phyloP scores from a whole-genome alignment of 495 filamentous ascomycete genomes.

The Aspergillus ostianus region DNA sequence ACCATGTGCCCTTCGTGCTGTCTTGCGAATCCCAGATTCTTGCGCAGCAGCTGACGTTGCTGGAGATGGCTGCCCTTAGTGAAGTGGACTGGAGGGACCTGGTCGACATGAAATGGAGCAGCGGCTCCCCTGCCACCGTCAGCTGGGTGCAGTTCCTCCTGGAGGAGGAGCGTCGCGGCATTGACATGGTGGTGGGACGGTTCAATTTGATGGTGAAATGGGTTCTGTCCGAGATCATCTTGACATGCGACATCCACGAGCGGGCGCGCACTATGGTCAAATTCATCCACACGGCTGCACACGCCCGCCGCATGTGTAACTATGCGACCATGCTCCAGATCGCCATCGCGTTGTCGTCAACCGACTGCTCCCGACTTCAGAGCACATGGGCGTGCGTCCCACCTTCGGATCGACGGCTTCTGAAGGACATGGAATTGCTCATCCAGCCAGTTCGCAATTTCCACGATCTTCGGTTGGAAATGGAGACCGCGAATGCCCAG shows the following conservation, averaged over 20 bases:
- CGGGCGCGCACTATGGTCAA: conserved; percentile 82
- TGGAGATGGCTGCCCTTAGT: conserved; percentile 93
- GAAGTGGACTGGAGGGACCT: conserved; percentile 98
- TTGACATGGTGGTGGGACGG: conserved; percentile 93
- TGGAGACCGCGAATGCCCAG: conserved; percentile 75
- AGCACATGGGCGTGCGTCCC: conserved; percentile 83
- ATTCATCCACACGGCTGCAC: conserved; percentile 85
- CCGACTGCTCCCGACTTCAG: conserved; percentile 71
- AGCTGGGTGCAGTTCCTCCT: conserved; percentile 93
- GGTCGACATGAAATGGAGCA: conserved; percentile 91
- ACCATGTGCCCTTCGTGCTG: conserved; percentile 87
- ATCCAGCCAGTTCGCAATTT: conserved; percentile 91
- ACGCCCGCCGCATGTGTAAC: conserved; percentile 83
- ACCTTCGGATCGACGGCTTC: conserved; percentile 61
- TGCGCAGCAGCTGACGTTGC: conserved; percentile 90
- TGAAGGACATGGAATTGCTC: conserved; percentile 78
- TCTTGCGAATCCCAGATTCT: conserved; percentile 86
- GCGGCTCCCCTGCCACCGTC: conserved; percentile 57
- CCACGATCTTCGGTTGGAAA: conserved; percentile 81
- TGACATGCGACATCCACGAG: conserved; percentile 80
- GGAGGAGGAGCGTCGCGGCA: conserved; percentile 76
- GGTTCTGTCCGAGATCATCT: conserved; percentile 85
- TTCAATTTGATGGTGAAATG: conserved; percentile 99
- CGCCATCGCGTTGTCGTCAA: conserved; percentile 82
- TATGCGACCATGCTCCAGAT: conserved; percentile 97